Conservation (phyloP, 148 eudicot genomes). For the Beta vulgaris region DNA sequence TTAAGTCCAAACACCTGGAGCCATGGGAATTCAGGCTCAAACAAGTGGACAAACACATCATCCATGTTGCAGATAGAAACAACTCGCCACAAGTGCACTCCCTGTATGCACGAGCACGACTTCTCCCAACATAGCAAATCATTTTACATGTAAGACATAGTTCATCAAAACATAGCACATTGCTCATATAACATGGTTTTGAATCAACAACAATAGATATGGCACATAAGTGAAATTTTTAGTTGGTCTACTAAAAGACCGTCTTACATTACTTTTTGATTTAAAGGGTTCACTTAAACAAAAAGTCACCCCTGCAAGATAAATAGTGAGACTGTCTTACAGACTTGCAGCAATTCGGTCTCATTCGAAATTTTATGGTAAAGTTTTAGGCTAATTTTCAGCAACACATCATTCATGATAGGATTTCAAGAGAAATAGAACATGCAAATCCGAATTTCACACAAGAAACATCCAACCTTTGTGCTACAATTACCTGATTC, state of each 20-base stretch:
- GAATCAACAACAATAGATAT: neutral
- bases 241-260: no score
- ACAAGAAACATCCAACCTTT: neutral
- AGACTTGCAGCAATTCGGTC: no score
- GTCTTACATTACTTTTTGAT: no score
- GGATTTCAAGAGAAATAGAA: neutral
- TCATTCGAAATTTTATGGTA: no score
- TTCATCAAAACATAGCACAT: neutral
- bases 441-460: slow-evolving; percentile 21
- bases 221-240: no score
- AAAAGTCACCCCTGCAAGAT: no score
- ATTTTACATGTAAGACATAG: neutral
- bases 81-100: neutral
- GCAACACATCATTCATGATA: neutral
- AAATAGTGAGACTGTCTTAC: no score
- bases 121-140: neutral
- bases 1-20: neutral
- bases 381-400: neutral
- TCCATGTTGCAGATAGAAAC: neutral
- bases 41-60: neutral
- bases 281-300: no score
- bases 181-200: neutral
- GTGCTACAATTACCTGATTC: slow-evolving; percentile 30
- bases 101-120: neutral
- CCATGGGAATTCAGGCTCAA: neutral